These are phyloP conservation scores for Penicillium manginii DNA, from an alignment of 495 filamentous ascomycete genomes.

Conservation along the genomic window DNA sequence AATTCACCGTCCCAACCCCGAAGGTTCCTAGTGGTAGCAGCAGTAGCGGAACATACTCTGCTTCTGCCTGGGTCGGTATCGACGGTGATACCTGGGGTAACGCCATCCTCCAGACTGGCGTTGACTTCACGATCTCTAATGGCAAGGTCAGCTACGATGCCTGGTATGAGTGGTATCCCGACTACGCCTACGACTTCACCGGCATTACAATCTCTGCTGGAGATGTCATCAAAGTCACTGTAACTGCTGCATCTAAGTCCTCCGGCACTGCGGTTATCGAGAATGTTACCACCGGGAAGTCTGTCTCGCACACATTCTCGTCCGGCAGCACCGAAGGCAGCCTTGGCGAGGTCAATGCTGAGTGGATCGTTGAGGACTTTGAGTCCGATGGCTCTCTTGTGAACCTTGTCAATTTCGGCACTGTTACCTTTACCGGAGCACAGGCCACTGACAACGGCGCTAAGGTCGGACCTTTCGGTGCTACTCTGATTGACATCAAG, in stretches of 20 bases:
- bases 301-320: constrained; percentile 51
- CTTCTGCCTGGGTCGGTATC: constrained; percentile 63
- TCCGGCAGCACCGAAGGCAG: constrained; percentile 13
- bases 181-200: constrained; percentile 55
- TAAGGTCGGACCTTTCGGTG: constrained; percentile 38
- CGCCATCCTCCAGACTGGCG: constrained; percentile 60
- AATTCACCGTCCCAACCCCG: constrained; percentile 55
- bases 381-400: constrained; percentile 45
- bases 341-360: constrained; percentile 49
- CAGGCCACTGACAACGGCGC: constrained; percentile 33
- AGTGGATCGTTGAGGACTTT: constrained; percentile 68
- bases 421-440: constrained; percentile 50
- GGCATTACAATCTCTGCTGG: constrained; percentile 52
- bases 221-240: constrained; percentile 56
- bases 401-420: constrained; percentile 57
- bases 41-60: constrained; percentile 35
- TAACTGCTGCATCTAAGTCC: constrained; percentile 46
- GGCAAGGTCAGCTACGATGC: constrained; percentile 46
- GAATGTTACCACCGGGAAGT: constrained; percentile 53
- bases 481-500: constrained; percentile 52
- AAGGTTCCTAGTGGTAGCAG: constrained; percentile 42
- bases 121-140: constrained; percentile 53
- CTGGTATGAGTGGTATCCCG: constrained; percentile 28
- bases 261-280: constrained; percentile 53
- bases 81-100: constrained; percentile 57